Percentiles rank a stretch among this genome's conserved stretches.
Evolutionary conservation across 768 basidiomycete genomes (phyloP).

Genomic region (Termitomyces sp.): DNA sequence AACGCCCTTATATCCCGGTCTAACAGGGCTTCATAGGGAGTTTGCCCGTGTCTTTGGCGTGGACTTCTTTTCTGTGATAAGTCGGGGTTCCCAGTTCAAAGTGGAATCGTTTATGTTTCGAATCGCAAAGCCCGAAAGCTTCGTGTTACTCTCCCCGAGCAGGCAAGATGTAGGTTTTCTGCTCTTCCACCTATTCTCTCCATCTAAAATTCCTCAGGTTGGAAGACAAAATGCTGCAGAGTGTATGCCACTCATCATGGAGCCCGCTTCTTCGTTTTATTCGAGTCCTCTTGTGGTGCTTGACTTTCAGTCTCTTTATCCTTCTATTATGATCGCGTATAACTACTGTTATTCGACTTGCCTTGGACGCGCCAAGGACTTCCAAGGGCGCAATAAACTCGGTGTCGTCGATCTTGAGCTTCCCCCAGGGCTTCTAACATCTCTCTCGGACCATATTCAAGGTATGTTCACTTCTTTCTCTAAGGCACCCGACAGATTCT

Average conservation of each 20-base stretch:
- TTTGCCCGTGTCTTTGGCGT: slow-evolving; percentile 97
- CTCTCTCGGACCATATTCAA: slow-evolving; percentile 73
- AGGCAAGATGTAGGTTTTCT: slow-evolving; percentile 65
- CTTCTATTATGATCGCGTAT: slow-evolving; percentile 98
- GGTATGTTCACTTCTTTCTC: slow-evolving; percentile 42
- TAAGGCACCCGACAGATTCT: not conserved
- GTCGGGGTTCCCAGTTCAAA: slow-evolving; percentile 96
- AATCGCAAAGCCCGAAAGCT: slow-evolving; percentile 93
- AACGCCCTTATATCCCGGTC: not conserved
- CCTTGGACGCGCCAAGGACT: slow-evolving; percentile 83
- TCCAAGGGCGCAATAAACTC: slow-evolving; percentile 85
- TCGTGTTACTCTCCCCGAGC: slow-evolving; percentile 88
- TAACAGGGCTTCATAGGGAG: slow-evolving; percentile 55
- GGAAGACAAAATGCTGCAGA: slow-evolving; percentile 96
- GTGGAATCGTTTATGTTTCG: slow-evolving; percentile 99
- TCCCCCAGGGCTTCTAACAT: slow-evolving; percentile 64
- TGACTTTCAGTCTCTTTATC: slow-evolving; percentile 96
- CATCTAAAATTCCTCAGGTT: slow-evolving; percentile 52
- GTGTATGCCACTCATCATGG: slow-evolving; percentile 93
- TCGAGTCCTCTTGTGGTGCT: slow-evolving; percentile 89
- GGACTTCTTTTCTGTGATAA: slow-evolving; percentile 94
- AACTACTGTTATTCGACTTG: slow-evolving; percentile 98
- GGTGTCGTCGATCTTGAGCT: slow-evolving; percentile 77
- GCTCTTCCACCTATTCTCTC: not conserved
- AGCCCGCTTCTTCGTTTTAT: slow-evolving; percentile 91